Conservation (phyloP, 305 asterid genomes). For the Solanum hybrid region DNA sequence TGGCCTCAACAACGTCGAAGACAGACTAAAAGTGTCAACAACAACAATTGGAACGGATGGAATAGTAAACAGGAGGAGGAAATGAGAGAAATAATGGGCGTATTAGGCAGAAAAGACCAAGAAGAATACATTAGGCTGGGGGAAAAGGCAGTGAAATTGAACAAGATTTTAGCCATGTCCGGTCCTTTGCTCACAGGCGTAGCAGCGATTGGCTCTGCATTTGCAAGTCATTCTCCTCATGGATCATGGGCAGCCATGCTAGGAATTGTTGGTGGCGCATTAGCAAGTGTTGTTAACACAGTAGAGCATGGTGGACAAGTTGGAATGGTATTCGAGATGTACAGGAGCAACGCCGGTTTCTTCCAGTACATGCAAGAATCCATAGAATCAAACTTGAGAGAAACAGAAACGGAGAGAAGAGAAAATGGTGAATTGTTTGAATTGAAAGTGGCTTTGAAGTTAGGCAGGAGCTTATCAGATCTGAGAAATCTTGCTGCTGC, state of each 20-base stretch:
- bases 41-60: constrained; percentile 19
- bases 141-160: constrained; percentile 29
- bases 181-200: constrained; percentile 32
- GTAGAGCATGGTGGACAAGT: constrained; percentile 66
- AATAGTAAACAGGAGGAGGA: constrained; percentile 17
- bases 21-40: background rate
- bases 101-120: constrained; percentile 25
- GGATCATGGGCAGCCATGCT: constrained; percentile 29
- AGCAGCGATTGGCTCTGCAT: constrained; percentile 30
- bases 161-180: constrained; percentile 23
- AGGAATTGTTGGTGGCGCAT: constrained; percentile 48
- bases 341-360: constrained; percentile 65
- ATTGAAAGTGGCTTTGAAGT: constrained; percentile 42
- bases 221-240: constrained; percentile 10
- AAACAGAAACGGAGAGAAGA: constrained; percentile 30
- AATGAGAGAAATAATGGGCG: constrained; percentile 21
- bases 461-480: constrained; percentile 62
- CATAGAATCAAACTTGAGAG: constrained; percentile 36
- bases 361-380: constrained; percentile 48
- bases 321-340: constrained; percentile 79
- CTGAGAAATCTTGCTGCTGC: constrained; percentile 38
- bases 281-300: constrained; percentile 48
- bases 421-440: constrained; percentile 62
- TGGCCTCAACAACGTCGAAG: constrained; percentile 22
- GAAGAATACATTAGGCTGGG: constrained; percentile 34